Evolutionary conservation across 164 flowering plant species (phyloP).

Genomic region (Pachysandra terminalis): DNA sequence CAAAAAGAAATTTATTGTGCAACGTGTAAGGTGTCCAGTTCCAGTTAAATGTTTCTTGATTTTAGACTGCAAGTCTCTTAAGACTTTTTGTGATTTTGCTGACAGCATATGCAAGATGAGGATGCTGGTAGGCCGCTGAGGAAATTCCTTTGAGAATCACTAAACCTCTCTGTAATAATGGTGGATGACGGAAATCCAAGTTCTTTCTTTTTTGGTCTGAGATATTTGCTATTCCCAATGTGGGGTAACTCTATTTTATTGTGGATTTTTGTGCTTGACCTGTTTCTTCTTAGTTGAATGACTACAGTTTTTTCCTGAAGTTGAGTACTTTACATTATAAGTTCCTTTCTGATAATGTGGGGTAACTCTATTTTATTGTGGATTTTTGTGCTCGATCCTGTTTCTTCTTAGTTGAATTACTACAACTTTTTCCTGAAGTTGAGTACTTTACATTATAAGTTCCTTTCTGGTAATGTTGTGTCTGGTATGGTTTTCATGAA

Average conservation of each 20-base stretch:
- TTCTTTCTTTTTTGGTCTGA: conserved; percentile 1
- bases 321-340: too few relatives aligned
- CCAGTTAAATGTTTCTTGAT: too few relatives aligned
- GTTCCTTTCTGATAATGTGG: too few relatives aligned
- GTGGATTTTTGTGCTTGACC: too few relatives aligned
- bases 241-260: not conserved
- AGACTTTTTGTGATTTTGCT: conserved; percentile 8
- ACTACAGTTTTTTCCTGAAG: not conserved
- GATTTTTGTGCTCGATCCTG: too few relatives aligned
- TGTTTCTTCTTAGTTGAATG: not conserved
- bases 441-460: not conserved
- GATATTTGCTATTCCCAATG: not conserved
- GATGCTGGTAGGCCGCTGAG: conserved; percentile 75
- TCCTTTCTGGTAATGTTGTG: not conserved
- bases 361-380: too few relatives aligned
- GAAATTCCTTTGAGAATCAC: conserved; percentile 49
- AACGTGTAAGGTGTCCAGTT: not conserved
- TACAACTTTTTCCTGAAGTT: too few relatives aligned
- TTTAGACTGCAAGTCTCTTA: too few relatives aligned
- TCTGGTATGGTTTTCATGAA: not conserved
- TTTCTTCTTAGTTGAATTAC: too few relatives aligned
- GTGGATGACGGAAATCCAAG: conserved; percentile 16
- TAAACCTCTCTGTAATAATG: conserved; percentile 28
- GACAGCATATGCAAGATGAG: conserved; percentile 91
- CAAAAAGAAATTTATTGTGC: not conserved